phyloP scores from a whole-genome alignment of 306 rosid species.

The Bauhinia variegata region DNA sequence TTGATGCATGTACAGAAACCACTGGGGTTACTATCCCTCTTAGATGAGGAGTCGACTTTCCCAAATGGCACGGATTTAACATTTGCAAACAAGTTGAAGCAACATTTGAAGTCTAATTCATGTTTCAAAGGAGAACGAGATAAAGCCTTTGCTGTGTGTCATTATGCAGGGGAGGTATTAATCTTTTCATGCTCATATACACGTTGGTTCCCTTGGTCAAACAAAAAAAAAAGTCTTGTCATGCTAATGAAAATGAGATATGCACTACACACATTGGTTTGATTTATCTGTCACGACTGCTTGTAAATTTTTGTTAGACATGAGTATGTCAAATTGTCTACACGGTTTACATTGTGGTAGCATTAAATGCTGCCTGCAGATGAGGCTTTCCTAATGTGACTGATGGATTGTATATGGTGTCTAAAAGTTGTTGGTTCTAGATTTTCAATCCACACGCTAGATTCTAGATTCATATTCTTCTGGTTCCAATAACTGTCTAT shows the following conservation, averaged over 20 bases:
- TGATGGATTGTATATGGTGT: background rate
- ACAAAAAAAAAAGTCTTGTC: background rate
- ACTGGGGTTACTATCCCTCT: conserved; percentile 85
- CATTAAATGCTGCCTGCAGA: conserved; percentile 20
- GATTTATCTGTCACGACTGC: conserved; percentile 26
- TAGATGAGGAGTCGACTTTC: conserved; percentile 97
- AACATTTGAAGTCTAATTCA: conserved; percentile 75
- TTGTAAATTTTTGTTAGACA: conserved; percentile 23
- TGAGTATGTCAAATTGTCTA: background rate
- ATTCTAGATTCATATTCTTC: background rate
- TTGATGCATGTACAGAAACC: conserved; percentile 75
- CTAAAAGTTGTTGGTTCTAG: background rate
- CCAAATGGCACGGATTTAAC: conserved; percentile 95
- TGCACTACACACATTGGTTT: conserved; percentile 3
- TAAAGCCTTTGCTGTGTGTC: conserved; percentile 81
- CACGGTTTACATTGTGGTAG: conserved; percentile 14
- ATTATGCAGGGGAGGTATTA: conserved; percentile 99
- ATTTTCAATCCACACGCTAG: no score
- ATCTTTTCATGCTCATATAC: conserved; percentile 29
- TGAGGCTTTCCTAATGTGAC: conserved; percentile 20
- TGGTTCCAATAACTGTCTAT: background rate
- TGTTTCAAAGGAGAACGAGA: conserved; percentile 91
- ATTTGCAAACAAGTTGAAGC: conserved; percentile 95
- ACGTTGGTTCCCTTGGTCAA: background rate
- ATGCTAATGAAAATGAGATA: no score